These are phyloP conservation scores for Miamiensis avidus DNA, from an alignment of 169 alveolate species.

Conservation along the genomic window DNA sequence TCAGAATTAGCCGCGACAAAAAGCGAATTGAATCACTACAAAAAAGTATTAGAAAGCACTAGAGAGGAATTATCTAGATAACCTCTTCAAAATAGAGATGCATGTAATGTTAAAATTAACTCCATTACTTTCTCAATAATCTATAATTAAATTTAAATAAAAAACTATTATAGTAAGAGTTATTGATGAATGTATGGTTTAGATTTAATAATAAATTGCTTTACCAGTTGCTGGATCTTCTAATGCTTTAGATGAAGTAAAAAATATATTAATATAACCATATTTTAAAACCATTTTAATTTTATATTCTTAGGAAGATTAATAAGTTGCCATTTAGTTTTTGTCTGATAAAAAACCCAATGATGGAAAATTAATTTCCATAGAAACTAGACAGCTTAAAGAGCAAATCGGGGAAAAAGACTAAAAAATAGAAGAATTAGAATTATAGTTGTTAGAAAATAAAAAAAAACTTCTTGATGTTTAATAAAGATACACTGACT, in stretches of 20 bases:
- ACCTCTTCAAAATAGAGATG: not conserved
- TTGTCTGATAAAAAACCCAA: not conserved
- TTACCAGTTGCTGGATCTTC: not conserved
- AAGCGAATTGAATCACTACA: not conserved
- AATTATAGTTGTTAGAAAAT: not conserved
- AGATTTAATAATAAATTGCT: not conserved
- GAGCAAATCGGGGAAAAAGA: not conserved
- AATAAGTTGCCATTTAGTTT: not conserved
- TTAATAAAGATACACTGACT: not conserved
- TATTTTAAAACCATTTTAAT: not conserved
- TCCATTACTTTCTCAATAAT: not conserved
- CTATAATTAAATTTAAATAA: too few relatives aligned
- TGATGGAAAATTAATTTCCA: too few relatives aligned
- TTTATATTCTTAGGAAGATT: not conserved
- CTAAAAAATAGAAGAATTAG: not conserved
- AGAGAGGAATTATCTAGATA: not conserved
- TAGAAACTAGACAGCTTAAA: not conserved
- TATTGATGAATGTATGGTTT: not conserved
- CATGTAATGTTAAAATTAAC: not conserved
- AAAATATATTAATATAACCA: too few relatives aligned
- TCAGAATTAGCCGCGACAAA: not conserved
- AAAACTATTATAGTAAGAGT: not conserved
- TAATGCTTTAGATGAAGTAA: not conserved
- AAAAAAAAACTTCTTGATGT: slow-evolving; percentile 13
- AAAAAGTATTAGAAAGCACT: not conserved